phyloP scores from a whole-genome alignment of 1,139 yeast species.

The Wickerhamiella infanticola region DNA sequence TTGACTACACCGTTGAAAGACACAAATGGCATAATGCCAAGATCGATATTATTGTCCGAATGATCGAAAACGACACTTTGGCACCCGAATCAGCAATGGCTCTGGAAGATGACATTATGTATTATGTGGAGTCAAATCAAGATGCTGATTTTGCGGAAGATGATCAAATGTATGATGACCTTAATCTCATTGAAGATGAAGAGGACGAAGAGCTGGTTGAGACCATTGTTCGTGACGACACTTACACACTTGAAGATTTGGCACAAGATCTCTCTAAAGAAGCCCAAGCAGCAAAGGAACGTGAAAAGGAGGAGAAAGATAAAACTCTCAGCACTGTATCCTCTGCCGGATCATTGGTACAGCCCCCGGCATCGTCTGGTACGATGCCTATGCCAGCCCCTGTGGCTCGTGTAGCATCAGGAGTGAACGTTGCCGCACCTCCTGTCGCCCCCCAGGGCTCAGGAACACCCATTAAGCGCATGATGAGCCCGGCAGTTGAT shows the following conservation, averaged over 20 bases:
- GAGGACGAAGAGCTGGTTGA: conserved; percentile 38
- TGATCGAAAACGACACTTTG: conserved; percentile 68
- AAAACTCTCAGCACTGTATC: conserved; percentile 1
- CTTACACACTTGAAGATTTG: conserved; percentile 24
- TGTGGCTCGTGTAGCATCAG: conserved; percentile 1
- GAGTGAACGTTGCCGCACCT: conserved; percentile 6
- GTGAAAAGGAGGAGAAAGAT: conserved; percentile 16
- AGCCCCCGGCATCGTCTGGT: neutral
- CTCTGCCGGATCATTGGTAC: neutral
- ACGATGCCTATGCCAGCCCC: conserved; percentile 11
- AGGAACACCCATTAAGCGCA: neutral
- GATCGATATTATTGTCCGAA: conserved; percentile 62
- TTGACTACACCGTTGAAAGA: conserved; percentile 52
- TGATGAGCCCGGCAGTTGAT: neutral
- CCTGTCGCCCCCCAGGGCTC: neutral
- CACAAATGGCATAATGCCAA: conserved; percentile 66
- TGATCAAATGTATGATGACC: conserved; percentile 80
- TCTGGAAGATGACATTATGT: conserved; percentile 78
- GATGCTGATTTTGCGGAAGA: conserved; percentile 95
- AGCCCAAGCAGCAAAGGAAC: conserved; percentile 17
- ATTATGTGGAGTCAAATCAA: conserved; percentile 88
- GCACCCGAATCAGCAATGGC: conserved; percentile 70
- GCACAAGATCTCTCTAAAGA: conserved; percentile 22
- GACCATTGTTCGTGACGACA: conserved; percentile 25
- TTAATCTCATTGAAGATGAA: conserved; percentile 59